phyloP scores from a whole-genome alignment of 768 basidiomycete genomes.

The Rubroboletus pulcherrimus region DNA sequence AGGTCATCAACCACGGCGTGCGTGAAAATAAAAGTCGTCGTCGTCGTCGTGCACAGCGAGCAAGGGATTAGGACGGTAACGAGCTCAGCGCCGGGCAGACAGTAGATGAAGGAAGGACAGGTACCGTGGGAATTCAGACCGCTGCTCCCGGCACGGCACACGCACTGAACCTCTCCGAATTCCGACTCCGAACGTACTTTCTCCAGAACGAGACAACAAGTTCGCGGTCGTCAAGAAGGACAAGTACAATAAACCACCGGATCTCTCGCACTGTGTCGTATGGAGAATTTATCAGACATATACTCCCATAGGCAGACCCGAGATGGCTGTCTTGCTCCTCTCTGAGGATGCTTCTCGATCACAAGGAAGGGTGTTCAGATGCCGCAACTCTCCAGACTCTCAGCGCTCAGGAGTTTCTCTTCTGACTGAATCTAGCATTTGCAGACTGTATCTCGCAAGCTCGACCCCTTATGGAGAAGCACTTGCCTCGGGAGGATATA shows the following conservation, averaged over 20 bases:
- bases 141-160: neutral
- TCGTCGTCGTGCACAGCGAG: conserved; percentile 29
- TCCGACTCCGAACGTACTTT: conserved; percentile 16
- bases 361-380: neutral
- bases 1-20: conserved; percentile 28
- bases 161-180: conserved; percentile 10
- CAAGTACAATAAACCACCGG: too few relatives aligned
- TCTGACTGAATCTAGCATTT: neutral
- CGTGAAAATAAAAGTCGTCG: conserved; percentile 9
- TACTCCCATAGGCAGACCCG: neutral
- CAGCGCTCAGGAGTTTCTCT: neutral
- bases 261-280: neutral
- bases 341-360: neutral
- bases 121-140: conserved; percentile 26
- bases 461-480: neutral
- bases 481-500: neutral
- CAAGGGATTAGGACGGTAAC: conserved; percentile 20
- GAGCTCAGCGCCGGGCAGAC: conserved; percentile 13
- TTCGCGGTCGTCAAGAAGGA: conserved; percentile 4
- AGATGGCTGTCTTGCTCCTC: neutral
- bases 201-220: neutral
- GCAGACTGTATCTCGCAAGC: neutral
- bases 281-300: neutral
- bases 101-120: conserved; percentile 9
- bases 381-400: neutral